phyloP scores from a whole-genome alignment of 805 yeast species.

The Candida suzukii region DNA sequence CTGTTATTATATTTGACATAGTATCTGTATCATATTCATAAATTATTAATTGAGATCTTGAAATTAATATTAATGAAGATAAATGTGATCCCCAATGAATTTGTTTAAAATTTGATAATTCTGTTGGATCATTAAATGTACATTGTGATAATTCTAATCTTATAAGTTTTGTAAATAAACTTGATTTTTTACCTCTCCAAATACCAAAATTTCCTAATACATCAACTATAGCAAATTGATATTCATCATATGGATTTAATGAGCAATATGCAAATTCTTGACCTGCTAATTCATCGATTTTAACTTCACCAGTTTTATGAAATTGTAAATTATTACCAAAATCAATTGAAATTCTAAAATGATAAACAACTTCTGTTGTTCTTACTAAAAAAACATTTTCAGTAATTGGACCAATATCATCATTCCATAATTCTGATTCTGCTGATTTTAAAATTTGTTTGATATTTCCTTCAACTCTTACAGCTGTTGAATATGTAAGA shows the following conservation, averaged over 20 bases:
- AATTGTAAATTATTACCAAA: slow-evolving; percentile 21
- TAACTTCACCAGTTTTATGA: slow-evolving; percentile 17
- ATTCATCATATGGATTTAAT: slow-evolving; percentile 35
- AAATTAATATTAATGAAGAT: slow-evolving; percentile 25
- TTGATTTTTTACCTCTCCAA: slow-evolving; percentile 19
- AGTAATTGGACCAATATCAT: neutral
- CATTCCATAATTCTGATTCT: slow-evolving; percentile 22
- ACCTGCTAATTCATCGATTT: slow-evolving; percentile 11
- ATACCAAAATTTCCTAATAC: slow-evolving; percentile 44
- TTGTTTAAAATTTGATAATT: slow-evolving; percentile 49
- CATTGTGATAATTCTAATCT: slow-evolving; percentile 3
- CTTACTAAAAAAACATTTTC: neutral
- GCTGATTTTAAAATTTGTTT: slow-evolving; percentile 25
- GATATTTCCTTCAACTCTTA: slow-evolving; percentile 14
- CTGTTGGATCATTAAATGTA: slow-evolving; percentile 36
- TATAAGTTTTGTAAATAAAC: neutral
- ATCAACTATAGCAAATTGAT: slow-evolving; percentile 39
- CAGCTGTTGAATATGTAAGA: slow-evolving; percentile 10
- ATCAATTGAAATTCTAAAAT: slow-evolving; percentile 17
- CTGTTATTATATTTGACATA: slow-evolving; percentile 32
- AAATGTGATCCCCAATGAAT: slow-evolving; percentile 36
- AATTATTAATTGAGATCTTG: slow-evolving; percentile 36
- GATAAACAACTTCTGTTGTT: slow-evolving; percentile 10
- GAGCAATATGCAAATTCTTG: slow-evolving; percentile 34
- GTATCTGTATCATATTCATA: slow-evolving; percentile 24